phyloP scores from a whole-genome alignment of 2,329 filamentous ascomycete species.

The Didymella glomerata region DNA sequence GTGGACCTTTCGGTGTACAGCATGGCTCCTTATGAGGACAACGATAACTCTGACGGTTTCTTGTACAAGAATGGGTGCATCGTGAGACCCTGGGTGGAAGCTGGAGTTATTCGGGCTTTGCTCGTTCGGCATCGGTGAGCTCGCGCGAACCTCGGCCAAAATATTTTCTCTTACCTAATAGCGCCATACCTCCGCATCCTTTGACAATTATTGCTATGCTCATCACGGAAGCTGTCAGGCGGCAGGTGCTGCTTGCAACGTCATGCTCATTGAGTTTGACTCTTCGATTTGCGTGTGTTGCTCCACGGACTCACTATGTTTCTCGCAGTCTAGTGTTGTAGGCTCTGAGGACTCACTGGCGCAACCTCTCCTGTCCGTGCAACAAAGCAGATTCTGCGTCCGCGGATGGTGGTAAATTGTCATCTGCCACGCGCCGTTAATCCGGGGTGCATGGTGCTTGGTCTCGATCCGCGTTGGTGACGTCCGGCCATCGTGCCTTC shows the following conservation, averaged over 20 bases:
- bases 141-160: conserved; percentile 22
- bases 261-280: not conserved
- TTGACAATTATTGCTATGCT: conserved; percentile 12
- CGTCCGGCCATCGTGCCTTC: conserved; percentile 28
- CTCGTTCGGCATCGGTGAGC: conserved; percentile 5
- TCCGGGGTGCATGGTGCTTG: conserved; percentile 33
- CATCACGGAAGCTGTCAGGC: conserved; percentile 2
- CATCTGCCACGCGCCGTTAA: conserved; percentile 26
- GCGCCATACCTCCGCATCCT: conserved; percentile 25
- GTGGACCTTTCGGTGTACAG: not conserved
- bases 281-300: not conserved
- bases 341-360: not conserved
- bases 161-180: conserved; percentile 31
- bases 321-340: not conserved
- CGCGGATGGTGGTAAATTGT: conserved; percentile 5
- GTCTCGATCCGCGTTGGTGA: conserved; percentile 27
- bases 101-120: conserved; percentile 7
- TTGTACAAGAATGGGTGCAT: not conserved
- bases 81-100: not conserved
- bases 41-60: not conserved
- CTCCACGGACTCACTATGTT: no score
- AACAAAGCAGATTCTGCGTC: not conserved
- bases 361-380: not conserved
- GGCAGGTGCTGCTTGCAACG: not conserved
- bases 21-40: not conserved